A percentile compares a stretch with the other conserved stretches of the same genome.
These are phyloP conservation scores for Neohortaea acidophila DNA, from an alignment of 495 filamentous ascomycete species.

Conservation along the genomic window DNA sequence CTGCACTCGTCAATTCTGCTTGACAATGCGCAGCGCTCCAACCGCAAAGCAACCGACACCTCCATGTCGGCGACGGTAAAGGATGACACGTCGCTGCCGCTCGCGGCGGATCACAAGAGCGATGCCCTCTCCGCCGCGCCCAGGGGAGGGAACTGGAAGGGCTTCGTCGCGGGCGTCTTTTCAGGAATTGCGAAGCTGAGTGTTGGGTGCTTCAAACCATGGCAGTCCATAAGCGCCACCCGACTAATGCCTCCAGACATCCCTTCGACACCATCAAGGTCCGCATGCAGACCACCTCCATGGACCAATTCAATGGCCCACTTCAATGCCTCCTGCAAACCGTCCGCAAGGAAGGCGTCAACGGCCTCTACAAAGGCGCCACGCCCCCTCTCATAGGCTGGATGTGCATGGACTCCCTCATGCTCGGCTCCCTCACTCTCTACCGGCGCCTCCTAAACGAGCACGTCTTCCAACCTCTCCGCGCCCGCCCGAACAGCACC, in stretches of 20 bases:
- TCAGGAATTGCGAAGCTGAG: conserved; percentile 81
- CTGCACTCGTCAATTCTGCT: no score
- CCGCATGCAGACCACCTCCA: conserved; percentile 73
- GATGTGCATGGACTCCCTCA: conserved; percentile 96
- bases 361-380: conserved; percentile 78
- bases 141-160: conserved; percentile 49
- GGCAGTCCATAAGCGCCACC: not conserved
- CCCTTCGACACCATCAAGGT: conserved; percentile 96
- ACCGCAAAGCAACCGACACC: no score
- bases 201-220: conserved; percentile 37
- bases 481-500: conserved; percentile 3
- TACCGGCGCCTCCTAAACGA: conserved; percentile 71
- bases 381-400: conserved; percentile 83
- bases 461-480: conserved; percentile 49
- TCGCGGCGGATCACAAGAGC: not conserved
- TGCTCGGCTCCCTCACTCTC: conserved; percentile 81
- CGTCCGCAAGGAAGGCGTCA: conserved; percentile 60
- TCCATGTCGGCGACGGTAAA: conserved; percentile 6
- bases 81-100: conserved; percentile 5
- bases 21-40: no score
- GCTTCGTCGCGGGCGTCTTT: conserved; percentile 88
- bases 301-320: conserved; percentile 66
- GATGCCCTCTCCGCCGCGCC: conserved; percentile 1
- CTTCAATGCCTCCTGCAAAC: conserved; percentile 75
- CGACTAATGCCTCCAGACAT: conserved; percentile 44